Base-by-base conservation (phyloP, 257 asterid genomes). In the Nicotiana knightiana region DNA sequence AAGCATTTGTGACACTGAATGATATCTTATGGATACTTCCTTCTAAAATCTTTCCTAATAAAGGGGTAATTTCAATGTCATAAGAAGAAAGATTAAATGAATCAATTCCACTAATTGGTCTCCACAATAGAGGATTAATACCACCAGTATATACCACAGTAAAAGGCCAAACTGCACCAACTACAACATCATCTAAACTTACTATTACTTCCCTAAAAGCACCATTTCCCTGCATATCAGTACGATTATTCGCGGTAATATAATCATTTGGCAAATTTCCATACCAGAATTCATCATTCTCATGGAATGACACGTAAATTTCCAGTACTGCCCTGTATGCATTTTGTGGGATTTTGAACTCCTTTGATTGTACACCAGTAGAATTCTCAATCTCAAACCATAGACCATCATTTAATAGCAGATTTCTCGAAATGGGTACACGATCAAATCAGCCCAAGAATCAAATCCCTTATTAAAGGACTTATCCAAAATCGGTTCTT, bases 71-170 rank as follows among this genome's bases (percentile, higher is more conserved):
- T 79, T 94, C 97, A 32, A 94, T 88, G 30, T 94, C 92, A 76
- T 92, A 93, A 9, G 97, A 83, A 58, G 96, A 96, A 82, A 92
- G 90, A 87, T 92, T 91, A 67, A 93, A 94, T 4, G 96, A 94
- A 9, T 93, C 98, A 77, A 94, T 92, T 6, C 88, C 97, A 5
- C 92, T 85, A 1, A 94, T 91, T 0, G 97, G 97, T 73, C 93
- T 87, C 98, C 98, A 93, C 77, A 93, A 32, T 9, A 93, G 89
- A 54, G 97, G 97, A 82, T 93, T 93, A 4, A 92, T 85, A 3
- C 97, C 98, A 4, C 97, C 98, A 0, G 97, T 92, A 83, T 88
- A 94, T 39, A 93, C 81, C 82, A 94, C 97, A 0, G 96, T 92
- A 77, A 90, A 92, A 30, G 98, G 97, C 96, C 97, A 93, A 67